Evolutionary conservation across 2,329 filamentous ascomycete genomes (phyloP).

Genomic region (Aureobasidium pullulans): DNA sequence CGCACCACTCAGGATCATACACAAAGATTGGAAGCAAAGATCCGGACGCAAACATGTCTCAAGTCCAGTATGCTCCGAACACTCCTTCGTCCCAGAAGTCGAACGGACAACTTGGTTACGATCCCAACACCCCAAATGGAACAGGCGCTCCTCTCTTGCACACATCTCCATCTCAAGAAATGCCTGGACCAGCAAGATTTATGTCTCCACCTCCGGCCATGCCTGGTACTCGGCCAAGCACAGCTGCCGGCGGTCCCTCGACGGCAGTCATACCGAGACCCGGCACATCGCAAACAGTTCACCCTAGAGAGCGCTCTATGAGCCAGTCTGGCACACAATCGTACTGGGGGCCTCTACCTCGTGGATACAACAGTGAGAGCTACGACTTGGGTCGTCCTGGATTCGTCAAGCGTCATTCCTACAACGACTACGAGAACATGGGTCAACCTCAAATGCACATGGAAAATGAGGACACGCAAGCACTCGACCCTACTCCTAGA

Average conservation of each 20-base stretch:
- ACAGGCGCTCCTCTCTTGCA: not conserved
- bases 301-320: not conserved
- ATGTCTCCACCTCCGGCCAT: not conserved
- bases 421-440: not conserved
- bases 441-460: not conserved
- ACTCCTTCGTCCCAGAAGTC: slow-evolving; percentile 1
- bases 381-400: not conserved
- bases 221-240: not conserved
- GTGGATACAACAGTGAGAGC: not conserved
- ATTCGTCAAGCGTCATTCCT: not conserved
- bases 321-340: not conserved
- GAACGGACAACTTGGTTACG: not conserved
- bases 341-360: not conserved
- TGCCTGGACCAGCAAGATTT: not conserved
- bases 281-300: not conserved
- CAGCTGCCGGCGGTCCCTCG: not conserved
- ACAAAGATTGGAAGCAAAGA: not conserved
- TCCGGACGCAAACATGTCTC: not conserved
- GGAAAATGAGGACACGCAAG: not conserved
- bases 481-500: not conserved
- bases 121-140: not conserved
- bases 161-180: not conserved
- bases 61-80: not conserved
- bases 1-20: not conserved
- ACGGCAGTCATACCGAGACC: not conserved